Evolutionary conservation across 2,329 filamentous ascomycete species (phyloP), one percentile per base, ranked within the genome.

Genomic region (Zasmidium citrigriseum): DNA sequence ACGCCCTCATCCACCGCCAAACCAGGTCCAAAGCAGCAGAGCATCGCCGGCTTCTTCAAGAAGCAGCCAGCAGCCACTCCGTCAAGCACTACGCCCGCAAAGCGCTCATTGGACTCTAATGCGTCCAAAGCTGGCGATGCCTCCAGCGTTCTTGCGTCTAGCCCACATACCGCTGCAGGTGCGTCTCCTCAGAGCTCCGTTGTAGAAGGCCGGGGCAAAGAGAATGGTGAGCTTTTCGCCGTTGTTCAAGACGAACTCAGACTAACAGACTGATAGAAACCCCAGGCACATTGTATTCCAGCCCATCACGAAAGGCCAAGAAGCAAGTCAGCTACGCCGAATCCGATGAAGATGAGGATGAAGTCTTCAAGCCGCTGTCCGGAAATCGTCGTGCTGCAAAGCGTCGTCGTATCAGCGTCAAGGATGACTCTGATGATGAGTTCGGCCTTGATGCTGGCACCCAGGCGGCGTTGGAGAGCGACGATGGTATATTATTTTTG

Each of bases 281-380:
- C 64, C 71, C 76, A 69, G 71, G 77, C 53, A 74, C 76, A 29
- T 69, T 78, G 48, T 80, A 78, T 2, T 89, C 86, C 70, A 96
- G 92, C 70, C 92, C 93, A 1, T 87, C 88, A 16, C 86, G 92
- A 69, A 92, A 92, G 82, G 81, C 79, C 12, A 87, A 85, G 72
- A 88, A 86, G 68, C 74, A 80, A 47, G 83, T 95, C 64, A 95
- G 83, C 72, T 98, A 98, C 73, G 88, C 89, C 63, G 93, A 97
- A 69, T 92, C 90, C 1, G 82, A 84, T 18, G 80, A 82, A 53
- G 89, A 91, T 12, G 89, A 91, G 51, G 88, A 93, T 21, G 86
- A 87, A 46, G 85, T 90, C 0, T 89, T 93, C 70, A 77, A 78
- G 52, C 81, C 83, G 7, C 76, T 78, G n/a, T 77, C 79, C 11